Percentiles rank a stretch among this genome's conserved stretches.
Evolutionary conservation across 1,284 basidiomycete genomes (phyloP).

Genomic region (Bjerkandera adusta): DNA sequence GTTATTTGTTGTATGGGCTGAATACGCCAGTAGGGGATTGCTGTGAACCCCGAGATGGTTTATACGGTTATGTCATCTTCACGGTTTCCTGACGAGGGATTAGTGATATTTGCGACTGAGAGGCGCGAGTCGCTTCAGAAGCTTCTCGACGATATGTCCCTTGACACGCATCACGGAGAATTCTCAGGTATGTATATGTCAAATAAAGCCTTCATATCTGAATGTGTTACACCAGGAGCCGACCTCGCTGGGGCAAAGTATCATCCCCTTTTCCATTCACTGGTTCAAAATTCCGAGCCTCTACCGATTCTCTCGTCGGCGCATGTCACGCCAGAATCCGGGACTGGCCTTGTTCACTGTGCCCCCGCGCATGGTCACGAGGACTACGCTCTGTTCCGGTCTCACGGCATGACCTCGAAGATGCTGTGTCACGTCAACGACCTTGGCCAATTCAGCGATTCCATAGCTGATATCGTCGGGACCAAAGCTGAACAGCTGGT

Average conservation of each 20-base stretch:
- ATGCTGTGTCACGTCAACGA: conserved; percentile 81
- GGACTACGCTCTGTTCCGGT: conserved; percentile 79
- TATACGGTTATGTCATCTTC: conserved; percentile 59
- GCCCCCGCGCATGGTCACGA: conserved; percentile 95
- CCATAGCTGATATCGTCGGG: conserved; percentile 54
- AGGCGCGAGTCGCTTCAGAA: conserved; percentile 53
- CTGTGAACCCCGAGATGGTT: conserved; percentile 71
- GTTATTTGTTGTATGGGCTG: conserved; percentile 8
- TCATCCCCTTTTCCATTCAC: conserved; percentile 56
- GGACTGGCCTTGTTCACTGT: conserved; percentile 96
- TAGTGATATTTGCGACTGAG: conserved; percentile 72
- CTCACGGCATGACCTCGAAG: conserved; percentile 41
- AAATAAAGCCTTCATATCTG: background rate
- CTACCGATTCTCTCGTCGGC: conserved; percentile 49
- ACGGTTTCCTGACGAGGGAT: conserved; percentile 26
- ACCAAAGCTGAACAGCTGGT: conserved; percentile 46
- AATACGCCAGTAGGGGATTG: conserved; percentile 70
- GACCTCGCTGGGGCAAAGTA: conserved; percentile 70
- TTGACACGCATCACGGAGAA: conserved; percentile 35
- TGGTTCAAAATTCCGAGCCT: conserved; percentile 18
- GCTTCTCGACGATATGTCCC: conserved; percentile 50
- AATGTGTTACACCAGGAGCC: conserved; percentile 41
- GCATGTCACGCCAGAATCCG: conserved; percentile 86
- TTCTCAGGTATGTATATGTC: conserved; percentile 46
- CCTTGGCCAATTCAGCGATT: conserved; percentile 70